Base-by-base conservation (phyloP, 2,329 filamentous ascomycete species). In the Drechslerella dactyloides region DNA sequence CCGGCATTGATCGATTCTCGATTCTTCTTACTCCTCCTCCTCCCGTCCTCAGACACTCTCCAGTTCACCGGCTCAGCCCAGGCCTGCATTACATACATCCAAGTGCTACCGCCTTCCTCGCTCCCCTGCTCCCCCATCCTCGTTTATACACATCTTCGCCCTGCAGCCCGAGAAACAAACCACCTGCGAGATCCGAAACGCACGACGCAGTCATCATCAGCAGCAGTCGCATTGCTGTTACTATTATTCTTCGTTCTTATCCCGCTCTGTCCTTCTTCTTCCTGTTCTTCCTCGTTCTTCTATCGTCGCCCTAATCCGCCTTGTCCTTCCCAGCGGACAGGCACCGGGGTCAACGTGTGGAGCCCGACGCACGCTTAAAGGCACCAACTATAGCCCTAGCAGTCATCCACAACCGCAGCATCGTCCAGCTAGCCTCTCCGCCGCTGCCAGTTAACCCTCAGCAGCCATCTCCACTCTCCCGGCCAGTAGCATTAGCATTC, bases 311-410 rank as follows among this genome's bases (percentile, higher is more conserved):
- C 7, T 13, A 19, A 48, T 48, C 44, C 44, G 15, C 15, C 44
- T 48, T 48, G 15, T 11, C 44, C 19, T 4, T 19, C 19, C 44
- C 27, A 21, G 27, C 19, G 5, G 13, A 15, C 33, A 23, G 44
- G 44, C 44, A 48, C 44, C 44, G 44, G 44, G 24, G 33, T 42
- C 10, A n/a, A 24, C 3, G 15, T 5, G 53, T 42, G 53, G 30
- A 35, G n/a, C 21, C 21, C 21, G 40, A 51, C 44, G 46, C n/a
- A 61, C 51, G 64, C 64, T 61, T 52, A 44, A 61, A 53, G 58
- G 52, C 15, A 63, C 65, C 27, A 33, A 70, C 63, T 70, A 70
- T 63, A 70, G 66, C 57, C 44, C 65, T 40, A 55, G 19, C 59
- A 63, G 65, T 70, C 65, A 70, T 63, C 58, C 65, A 61, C 58